Base-by-base conservation (phyloP, 352 stramenopile genomes). In the Globisporangium orthogonon region DNA sequence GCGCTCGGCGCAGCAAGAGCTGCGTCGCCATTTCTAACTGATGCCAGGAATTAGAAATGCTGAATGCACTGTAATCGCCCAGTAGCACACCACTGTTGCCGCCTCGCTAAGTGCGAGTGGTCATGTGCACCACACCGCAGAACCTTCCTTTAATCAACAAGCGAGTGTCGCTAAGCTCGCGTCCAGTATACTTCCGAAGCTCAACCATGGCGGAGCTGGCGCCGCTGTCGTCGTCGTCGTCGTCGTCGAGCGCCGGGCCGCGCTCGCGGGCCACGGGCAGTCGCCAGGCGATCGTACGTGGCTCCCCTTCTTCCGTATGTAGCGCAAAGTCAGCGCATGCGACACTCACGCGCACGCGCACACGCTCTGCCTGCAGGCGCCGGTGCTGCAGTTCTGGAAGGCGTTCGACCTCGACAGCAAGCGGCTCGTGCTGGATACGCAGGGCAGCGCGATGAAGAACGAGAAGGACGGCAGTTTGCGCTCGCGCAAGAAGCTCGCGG, bases 331-430 rank as follows among this genome's bases (percentile, higher is more conserved):
- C 23, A 5, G 41, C 41, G n/a, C 17, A 17, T 17, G 17, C 18
- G 41, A 17, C 1, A 48, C 43, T 48, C 43, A 18, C 43, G 17
- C 17, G 43, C 33, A 37, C 33, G 10, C 6, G 33, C 33, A 23
- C 23, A 23, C 23, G 23, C 23, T 23, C 23, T 23, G 23, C 17
- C 11, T 18, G n/a, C 44, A 83, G 74, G 57, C 44, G 18, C 76
- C 84, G 0, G 84, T 94, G 61, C 60, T 90, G 29, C 73, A 90
- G 66, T 94, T 90, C 68, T 94, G 82, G 84, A 90, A 90, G 56
- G 76, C 78, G 14, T 94, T 94, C 37, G 84, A 94, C 67, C 73
- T 94, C 18, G 84, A 94, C 63, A 94, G 82, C 61, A 94, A 94
- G 69, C 84, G 84, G 29, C 71, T 90, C 46, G 60, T 76, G 57